Conservation (phyloP, 768 basidiomycete genomes). For the Neoboletus brunneissimus region DNA sequence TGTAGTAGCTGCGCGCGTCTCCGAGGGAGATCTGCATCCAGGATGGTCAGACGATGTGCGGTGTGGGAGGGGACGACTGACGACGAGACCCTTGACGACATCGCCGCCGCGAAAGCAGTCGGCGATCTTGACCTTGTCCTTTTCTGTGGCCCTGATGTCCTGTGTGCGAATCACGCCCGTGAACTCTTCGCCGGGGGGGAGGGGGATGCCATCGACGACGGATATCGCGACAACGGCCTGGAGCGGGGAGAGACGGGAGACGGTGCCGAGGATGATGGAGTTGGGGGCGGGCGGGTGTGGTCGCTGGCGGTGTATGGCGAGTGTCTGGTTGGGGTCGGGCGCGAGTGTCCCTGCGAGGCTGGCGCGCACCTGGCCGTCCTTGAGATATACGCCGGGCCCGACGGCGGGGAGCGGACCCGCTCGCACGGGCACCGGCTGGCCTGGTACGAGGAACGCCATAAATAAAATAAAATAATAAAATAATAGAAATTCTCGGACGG, state of each 20-base stretch:
- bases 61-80: conserved; percentile 37
- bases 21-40: conserved; percentile 77
- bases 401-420: conserved; percentile 53
- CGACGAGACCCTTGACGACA: conserved; percentile 83
- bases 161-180: conserved; percentile 84
- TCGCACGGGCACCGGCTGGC: conserved; percentile 67
- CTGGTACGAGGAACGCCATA: conserved; percentile 59
- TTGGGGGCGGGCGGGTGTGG: conserved; percentile 72
- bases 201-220: conserved; percentile 82
- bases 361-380: conserved; percentile 63
- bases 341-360: conserved; percentile 66
- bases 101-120: conserved; percentile 93
- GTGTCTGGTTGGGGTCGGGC: conserved; percentile 39
- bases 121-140: conserved; percentile 83
- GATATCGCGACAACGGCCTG: conserved; percentile 83
- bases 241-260: conserved; percentile 78
- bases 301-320: conserved; percentile 62
- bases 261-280: conserved; percentile 76
- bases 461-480: not conserved
- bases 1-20: conserved; percentile 87
- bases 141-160: conserved; percentile 88
- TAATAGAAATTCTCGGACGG: conserved; percentile 13
- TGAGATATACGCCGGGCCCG: conserved; percentile 64
- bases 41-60: conserved; percentile 5
- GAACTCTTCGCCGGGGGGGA: conserved; percentile 84